Base-by-base conservation (phyloP, 2,329 filamentous ascomycete genomes). In the Pseudogymnoascus sp. region DNA sequence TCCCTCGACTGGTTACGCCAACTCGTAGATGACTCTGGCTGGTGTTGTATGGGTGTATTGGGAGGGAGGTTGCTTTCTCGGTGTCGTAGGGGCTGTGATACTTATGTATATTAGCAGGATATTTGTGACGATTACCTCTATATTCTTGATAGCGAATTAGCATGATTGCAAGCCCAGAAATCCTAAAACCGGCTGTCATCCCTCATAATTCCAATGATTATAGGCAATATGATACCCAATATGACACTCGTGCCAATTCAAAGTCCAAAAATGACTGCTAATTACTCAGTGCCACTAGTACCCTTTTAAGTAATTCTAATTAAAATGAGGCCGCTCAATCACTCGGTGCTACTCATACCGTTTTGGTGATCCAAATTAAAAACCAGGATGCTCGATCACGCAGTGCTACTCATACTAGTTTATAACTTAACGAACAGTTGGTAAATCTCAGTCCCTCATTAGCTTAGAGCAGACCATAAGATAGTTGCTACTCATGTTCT, bases 61-160 rank as follows among this genome's bases (percentile, higher is more conserved):
- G 45, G 30, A 30, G 45, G 26, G 26, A 13, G 15, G 26, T 30
- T 52, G 41, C n/a, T 30, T 30, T 52, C 30, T 18, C 18, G 41
- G 41, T 52, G 41, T 30, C 41, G 23, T 12, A 12, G 10, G 26
- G 45, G 15, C 26, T 18, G 41, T 21, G 41, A 8, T 12, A 12
- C n/a, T 52, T 8, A 12, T 52, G 45, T 52, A 52, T 52, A 52
- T 52, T n/a, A 52, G 41, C 28, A 13, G 26, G 45, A 28, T 52
- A 30, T 52, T 30, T 28, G 45, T 23, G 45, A 52, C 26, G 45
- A 28, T 52, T 52, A 30, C 19, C n/a, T 52, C 45, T n/a, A 52
- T 30, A 52, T 23, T 30, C 45, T 52, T 52, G 23, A 30, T 52
- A 52, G 45, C 45, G 45, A 52, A 52, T 52, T 52, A 52, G 45